phyloP scores from a whole-genome alignment of 2,329 filamentous ascomycete genomes.

The Cladosporium austrohemisphaericum region DNA sequence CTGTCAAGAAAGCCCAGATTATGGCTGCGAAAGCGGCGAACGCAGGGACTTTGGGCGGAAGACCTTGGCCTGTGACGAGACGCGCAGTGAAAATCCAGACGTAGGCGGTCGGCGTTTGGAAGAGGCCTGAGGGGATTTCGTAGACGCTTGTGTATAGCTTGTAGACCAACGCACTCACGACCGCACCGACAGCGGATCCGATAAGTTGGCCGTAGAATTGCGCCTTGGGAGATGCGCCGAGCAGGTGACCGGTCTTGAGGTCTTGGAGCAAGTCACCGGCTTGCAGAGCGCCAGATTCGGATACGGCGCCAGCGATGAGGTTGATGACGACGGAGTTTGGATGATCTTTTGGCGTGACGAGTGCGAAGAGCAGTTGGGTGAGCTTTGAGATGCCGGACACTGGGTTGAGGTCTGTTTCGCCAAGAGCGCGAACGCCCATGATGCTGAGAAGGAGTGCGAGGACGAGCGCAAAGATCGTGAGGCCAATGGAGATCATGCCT shows the following conservation, averaged over 20 bases:
- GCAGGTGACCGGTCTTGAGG: conserved; percentile 88
- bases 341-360: conserved; percentile 76
- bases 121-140: conserved; percentile 78
- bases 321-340: conserved; percentile 92
- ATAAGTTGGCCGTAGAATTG: conserved; percentile 98
- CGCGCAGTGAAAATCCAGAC: conserved; percentile 97
- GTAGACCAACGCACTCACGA: conserved; percentile 84
- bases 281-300: conserved; percentile 80
- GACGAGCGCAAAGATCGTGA: conserved; percentile 79
- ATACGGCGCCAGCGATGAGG: conserved; percentile 85
- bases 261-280: conserved; percentile 97
- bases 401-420: conserved; percentile 90
- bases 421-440: conserved; percentile 62
- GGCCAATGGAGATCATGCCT: conserved; percentile 71
- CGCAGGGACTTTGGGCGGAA: conserved; percentile 78
- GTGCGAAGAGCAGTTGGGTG: conserved; percentile 89
- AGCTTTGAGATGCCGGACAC: conserved; percentile 96
- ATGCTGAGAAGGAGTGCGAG: conserved; percentile 66
- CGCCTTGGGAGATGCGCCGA: conserved; percentile 87
- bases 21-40: conserved; percentile 72
- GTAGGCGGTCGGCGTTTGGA: conserved; percentile 90
- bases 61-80: conserved; percentile 82
- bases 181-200: conserved; percentile 77
- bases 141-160: conserved; percentile 88
- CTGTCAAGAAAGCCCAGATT: conserved; percentile 69